These are phyloP conservation scores for Orbilia oligospora DNA, from an alignment of 2,329 filamentous ascomycete species.

Conservation along the genomic window DNA sequence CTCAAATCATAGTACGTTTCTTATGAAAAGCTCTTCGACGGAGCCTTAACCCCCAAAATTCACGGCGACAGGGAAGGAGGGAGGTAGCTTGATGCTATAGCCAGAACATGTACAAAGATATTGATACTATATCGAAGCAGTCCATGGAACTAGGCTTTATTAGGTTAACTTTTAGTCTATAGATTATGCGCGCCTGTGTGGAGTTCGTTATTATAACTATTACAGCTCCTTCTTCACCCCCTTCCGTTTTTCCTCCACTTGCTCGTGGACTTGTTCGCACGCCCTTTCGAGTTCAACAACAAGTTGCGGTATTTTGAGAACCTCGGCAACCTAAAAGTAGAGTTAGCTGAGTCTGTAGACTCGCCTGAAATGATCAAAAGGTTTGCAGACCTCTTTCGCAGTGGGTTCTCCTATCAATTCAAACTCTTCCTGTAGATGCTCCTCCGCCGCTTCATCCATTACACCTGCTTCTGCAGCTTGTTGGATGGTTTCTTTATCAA, in stretches of 20 bases:
- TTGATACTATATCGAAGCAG: no score
- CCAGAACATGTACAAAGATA: no score
- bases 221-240: constrained; percentile 27
- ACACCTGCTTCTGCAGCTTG: constrained; percentile 66
- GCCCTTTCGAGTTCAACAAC: constrained; percentile 81
- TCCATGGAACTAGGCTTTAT: background rate
- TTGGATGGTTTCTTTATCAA: constrained; percentile 63
- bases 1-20: no score
- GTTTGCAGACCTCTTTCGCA: constrained; percentile 60
- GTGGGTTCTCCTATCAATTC: constrained; percentile 65
- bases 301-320: constrained; percentile 78
- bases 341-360: constrained; percentile 7
- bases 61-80: no score
- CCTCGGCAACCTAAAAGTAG: constrained; percentile 71
- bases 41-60: no score
- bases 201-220: constrained; percentile 8
- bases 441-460: constrained; percentile 64
- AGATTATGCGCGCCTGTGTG: background rate
- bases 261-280: constrained; percentile 77
- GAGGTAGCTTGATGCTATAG: no score
- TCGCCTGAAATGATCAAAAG: background rate
- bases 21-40: no score
- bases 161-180: constrained; percentile 28
- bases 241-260: constrained; percentile 64
- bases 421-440: constrained; percentile 65